These are phyloP conservation scores for Pichia membranifaciens DNA, from an alignment of 805 yeast species.

Conservation along the genomic window DNA sequence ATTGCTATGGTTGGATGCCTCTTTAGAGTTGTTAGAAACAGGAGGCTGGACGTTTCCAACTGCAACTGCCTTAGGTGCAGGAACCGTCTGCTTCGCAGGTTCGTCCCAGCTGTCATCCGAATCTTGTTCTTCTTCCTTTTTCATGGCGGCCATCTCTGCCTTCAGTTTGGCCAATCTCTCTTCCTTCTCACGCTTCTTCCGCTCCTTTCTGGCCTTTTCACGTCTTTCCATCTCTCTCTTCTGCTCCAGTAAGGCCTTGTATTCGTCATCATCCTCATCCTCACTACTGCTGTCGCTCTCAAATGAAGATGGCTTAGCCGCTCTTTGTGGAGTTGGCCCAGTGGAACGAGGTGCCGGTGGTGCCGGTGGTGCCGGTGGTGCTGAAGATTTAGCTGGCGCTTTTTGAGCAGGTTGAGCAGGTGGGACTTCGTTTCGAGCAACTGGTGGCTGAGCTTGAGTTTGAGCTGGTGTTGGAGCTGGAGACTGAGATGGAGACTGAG, in stretches of 20 bases:
- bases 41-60: constrained; percentile 9
- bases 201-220: constrained; percentile 30
- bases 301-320: constrained; percentile 2
- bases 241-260: constrained; percentile 41
- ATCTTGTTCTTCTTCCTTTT: constrained; percentile 37
- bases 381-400: constrained; percentile 5
- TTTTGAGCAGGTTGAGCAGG: background rate
- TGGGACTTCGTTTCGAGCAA: background rate
- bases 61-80: constrained; percentile 8
- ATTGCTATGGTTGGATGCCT: constrained; percentile 10
- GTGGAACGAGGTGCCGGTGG: constrained; percentile 16
- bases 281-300: constrained; percentile 22
- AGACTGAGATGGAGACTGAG: background rate
- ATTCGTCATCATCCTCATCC: constrained; percentile 42
- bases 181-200: constrained; percentile 54
- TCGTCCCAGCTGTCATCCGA: constrained; percentile 22
- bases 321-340: constrained; percentile 4
- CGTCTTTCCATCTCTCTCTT: constrained; percentile 40
- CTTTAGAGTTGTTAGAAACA: constrained; percentile 3
- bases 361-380: constrained; percentile 15
- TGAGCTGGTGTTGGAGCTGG: background rate
- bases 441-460: background rate
- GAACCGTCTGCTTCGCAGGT: constrained; percentile 1
- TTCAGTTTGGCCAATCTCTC: constrained; percentile 53
- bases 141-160: constrained; percentile 53